Evolutionary conservation across 257 asterid species (phyloP).

Genomic region (Petrea volubilis): DNA sequence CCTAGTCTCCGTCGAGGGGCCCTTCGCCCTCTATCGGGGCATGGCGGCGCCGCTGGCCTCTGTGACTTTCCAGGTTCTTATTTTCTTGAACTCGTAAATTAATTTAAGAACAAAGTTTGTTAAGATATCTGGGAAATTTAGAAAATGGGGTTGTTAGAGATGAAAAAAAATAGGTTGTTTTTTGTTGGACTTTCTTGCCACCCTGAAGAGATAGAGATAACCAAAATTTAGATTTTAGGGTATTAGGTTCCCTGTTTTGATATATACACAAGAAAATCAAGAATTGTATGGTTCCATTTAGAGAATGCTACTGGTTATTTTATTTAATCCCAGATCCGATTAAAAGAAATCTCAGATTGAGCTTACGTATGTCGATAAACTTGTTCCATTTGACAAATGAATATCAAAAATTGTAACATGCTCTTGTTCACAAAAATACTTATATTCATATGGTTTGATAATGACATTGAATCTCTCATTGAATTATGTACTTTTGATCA

Average conservation of each 20-base stretch:
- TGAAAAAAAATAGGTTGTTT: too few relatives aligned
- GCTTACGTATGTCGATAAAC: neutral
- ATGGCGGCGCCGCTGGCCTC: constrained; percentile 92
- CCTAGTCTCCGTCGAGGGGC: constrained; percentile 58
- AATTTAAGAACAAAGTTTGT: neutral
- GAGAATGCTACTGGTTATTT: too few relatives aligned
- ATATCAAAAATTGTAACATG: too few relatives aligned
- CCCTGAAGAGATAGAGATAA: neutral
- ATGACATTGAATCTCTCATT: too few relatives aligned
- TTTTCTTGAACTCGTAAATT: neutral
- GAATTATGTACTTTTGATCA: too few relatives aligned
- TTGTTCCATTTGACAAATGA: neutral
- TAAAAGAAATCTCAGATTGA: neutral
- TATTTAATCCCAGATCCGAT: neutral
- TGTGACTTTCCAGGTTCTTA: constrained; percentile 76
- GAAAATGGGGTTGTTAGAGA: neutral
- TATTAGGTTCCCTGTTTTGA: too few relatives aligned
- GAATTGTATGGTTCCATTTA: neutral
- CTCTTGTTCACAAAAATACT: too few relatives aligned
- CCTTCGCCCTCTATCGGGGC: constrained; percentile 73
- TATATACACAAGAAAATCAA: neutral
- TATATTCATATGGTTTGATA: too few relatives aligned
- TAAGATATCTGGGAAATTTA: neutral
- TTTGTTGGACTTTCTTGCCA: neutral
- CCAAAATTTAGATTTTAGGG: neutral